Evolutionary conservation across 129 eudicot genomes (phyloP).

Genomic region (Glebionis coronaria): DNA sequence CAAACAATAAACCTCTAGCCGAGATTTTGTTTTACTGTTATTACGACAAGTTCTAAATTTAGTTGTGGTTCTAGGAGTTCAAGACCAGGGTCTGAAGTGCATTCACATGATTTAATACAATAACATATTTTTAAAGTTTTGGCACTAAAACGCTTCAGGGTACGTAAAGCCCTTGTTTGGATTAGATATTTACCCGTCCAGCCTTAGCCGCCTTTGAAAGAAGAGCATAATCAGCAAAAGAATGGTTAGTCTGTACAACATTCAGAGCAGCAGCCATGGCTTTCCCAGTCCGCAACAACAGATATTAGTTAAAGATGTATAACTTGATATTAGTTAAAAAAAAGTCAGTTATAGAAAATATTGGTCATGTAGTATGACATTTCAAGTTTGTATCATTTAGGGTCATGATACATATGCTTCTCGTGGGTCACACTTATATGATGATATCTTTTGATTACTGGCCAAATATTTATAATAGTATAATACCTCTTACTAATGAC

Average conservation of each 20-base stretch:
- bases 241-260: no score
- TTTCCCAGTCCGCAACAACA: conserved; percentile 59
- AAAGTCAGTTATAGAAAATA: neutral
- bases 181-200: conserved; percentile 52
- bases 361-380: no score
- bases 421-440: neutral
- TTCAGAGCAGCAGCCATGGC: conserved; percentile 76
- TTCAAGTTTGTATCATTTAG: neutral
- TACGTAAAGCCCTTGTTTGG: neutral
- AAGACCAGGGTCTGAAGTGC: no score
- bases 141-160: neutral
- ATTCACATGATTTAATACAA: neutral
- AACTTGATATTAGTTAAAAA: neutral
- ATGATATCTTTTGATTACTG: neutral
- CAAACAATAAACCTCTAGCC: neutral
- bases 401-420: conserved; percentile 9
- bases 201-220: conserved; percentile 56
- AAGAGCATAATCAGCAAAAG: conserved; percentile 79
- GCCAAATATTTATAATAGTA: neutral
- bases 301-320: neutral
- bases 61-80: neutral
- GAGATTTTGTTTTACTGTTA: no score
- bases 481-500: neutral
- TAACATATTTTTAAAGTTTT: neutral
- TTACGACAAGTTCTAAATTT: conserved; percentile 10